A percentile compares a stretch with the other conserved stretches of the same genome.
Evolutionary conservation across 345 rosid species (phyloP).

Genomic region (Eucalyptus sideroxylon): DNA sequence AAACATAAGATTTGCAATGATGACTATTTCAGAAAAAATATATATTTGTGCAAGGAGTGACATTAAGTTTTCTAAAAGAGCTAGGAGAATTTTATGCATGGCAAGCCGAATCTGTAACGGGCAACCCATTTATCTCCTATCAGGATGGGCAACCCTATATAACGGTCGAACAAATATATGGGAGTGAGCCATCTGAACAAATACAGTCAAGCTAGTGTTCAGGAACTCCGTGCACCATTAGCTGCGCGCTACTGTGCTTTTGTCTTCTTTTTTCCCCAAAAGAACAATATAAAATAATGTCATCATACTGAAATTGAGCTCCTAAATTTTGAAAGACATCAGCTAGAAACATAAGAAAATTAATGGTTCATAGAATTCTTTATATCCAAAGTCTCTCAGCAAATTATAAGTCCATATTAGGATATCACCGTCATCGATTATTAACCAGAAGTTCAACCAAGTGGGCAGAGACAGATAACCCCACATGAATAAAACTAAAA

Average conservation of each 20-base stretch:
- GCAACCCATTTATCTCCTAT: background rate
- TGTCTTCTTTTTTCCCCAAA: background rate
- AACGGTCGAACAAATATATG: background rate
- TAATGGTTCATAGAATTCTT: background rate
- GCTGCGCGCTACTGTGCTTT: background rate
- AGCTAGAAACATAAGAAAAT: background rate
- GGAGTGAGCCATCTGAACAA: background rate
- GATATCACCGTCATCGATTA: background rate
- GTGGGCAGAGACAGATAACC: background rate
- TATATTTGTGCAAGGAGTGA: background rate
- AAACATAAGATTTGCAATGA: background rate
- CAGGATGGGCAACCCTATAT: background rate
- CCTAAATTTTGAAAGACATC: background rate
- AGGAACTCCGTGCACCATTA: background rate
- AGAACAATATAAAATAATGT: background rate
- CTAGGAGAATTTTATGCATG: background rate
- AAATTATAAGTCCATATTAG: background rate
- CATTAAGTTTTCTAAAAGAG: background rate
- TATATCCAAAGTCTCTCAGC: background rate
- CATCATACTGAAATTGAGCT: background rate
- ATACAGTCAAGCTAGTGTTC: background rate
- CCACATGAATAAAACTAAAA: background rate
- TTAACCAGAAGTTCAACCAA: background rate
- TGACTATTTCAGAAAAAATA: background rate
- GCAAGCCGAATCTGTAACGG: background rate